Percentiles rank a stretch among this genome's conserved stretches.
Evolutionary conservation across 495 filamentous ascomycete genomes (phyloP).

Genomic region (Amphirosellinia nigrospora): DNA sequence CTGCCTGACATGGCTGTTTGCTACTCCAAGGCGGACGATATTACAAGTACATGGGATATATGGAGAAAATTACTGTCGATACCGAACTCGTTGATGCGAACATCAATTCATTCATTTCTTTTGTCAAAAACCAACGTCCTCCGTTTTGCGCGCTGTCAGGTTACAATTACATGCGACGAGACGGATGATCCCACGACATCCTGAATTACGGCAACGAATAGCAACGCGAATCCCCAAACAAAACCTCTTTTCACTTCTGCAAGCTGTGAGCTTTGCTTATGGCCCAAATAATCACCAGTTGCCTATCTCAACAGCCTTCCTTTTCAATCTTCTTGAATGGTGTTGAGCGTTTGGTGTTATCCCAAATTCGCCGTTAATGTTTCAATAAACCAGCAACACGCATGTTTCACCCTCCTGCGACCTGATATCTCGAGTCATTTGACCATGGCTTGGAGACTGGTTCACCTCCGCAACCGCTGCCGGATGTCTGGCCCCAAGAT

Average conservation of each 20-base stretch:
- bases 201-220: constrained; percentile 28
- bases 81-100: constrained; percentile 51
- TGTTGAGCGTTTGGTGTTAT: constrained; percentile 42
- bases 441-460: constrained; percentile 29
- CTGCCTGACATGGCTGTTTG: constrained; percentile 23
- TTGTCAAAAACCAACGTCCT: constrained; percentile 43
- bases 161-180: constrained; percentile 36
- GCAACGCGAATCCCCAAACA: constrained; percentile 10
- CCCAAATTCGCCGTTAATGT: constrained; percentile 35
- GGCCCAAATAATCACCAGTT: constrained; percentile 27
- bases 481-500: constrained; percentile 18
- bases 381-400: constrained; percentile 36
- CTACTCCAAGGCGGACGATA: constrained; percentile 14
- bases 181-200: constrained; percentile 32
- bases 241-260: constrained; percentile 28
- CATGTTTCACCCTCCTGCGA: constrained; percentile 9
- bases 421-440: neutral
- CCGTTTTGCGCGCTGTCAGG: constrained; percentile 36
- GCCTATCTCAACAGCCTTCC: constrained; percentile 27
- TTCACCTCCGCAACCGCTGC: constrained; percentile 29
- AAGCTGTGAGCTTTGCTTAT: constrained; percentile 21
- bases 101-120: constrained; percentile 52
- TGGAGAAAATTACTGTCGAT: constrained; percentile 28
- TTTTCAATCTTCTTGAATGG: constrained; percentile 32
- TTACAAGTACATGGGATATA: constrained; percentile 15